Conservation (phyloP, 2,329 filamentous ascomycete species). For the Aureobasidium pullulans region DNA sequence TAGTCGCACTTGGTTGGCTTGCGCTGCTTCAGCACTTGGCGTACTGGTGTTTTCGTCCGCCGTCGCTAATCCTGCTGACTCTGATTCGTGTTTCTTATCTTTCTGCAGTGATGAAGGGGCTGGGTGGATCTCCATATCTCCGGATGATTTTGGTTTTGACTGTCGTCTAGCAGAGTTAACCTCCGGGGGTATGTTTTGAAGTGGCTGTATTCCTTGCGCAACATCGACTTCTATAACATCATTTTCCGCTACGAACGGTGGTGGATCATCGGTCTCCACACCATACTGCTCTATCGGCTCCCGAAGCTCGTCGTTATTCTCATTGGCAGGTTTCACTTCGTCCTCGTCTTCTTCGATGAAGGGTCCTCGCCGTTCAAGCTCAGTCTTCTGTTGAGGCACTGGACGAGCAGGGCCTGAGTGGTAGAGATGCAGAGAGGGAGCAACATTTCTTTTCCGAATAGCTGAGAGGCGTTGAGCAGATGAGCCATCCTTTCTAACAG, state of each 20-base stretch:
- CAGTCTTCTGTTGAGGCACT: neutral
- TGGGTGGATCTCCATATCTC: neutral
- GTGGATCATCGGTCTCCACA: neutral
- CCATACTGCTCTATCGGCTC: neutral
- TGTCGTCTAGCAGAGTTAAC: slow-evolving; percentile 17
- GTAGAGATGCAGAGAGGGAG: slow-evolving; percentile 23
- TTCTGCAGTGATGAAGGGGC: neutral
- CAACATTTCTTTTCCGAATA: slow-evolving; percentile 23
- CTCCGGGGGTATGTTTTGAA: slow-evolving; percentile 26
- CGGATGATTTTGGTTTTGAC: neutral
- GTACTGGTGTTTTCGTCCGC: neutral
- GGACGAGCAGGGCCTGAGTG: neutral
- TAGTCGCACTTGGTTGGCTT: neutral
- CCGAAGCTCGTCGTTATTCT: neutral
- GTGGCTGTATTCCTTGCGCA: slow-evolving; percentile 14
- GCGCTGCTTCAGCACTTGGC: neutral
- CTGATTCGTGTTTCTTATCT: neutral
- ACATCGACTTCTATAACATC: neutral
- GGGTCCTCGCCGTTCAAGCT: slow-evolving; percentile 9
- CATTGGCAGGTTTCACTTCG: neutral
- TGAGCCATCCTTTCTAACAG: slow-evolving; percentile 14
- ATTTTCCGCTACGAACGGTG: neutral
- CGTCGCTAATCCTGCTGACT: neutral
- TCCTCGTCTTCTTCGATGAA: slow-evolving; percentile 26
- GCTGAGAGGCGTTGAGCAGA: slow-evolving; percentile 24